Evolutionary conservation across 2,329 filamentous ascomycete genomes (phyloP).

Genomic region (Biscogniauxia marginata): DNA sequence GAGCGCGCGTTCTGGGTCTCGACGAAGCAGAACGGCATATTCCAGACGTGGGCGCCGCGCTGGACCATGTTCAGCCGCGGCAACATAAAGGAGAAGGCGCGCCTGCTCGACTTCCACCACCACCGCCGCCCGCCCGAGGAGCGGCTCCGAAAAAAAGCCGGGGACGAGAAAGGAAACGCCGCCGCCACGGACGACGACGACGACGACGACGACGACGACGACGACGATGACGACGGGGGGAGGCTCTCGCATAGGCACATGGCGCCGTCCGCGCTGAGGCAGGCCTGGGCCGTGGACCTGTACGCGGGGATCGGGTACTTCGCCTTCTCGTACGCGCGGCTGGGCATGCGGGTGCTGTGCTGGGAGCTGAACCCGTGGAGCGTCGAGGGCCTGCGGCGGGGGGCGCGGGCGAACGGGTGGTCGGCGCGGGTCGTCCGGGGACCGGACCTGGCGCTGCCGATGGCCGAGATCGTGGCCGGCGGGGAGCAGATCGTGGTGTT

Average conservation of each 20-base stretch:
- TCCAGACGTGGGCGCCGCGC: conserved; percentile 81
- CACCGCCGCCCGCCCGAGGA: conserved; percentile 8
- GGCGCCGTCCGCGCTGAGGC: conserved; percentile 7
- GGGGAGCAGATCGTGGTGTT: conserved; percentile 64
- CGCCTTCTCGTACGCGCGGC: conserved; percentile 74
- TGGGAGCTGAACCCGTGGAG: conserved; percentile 93
- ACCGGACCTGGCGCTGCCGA: conserved; percentile 36
- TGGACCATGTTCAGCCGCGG: conserved; percentile 95
- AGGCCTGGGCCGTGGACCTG: conserved; percentile 67
- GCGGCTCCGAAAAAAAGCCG: neutral
- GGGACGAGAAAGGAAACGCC: too few relatives aligned
- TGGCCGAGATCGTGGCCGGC: conserved; percentile 37
- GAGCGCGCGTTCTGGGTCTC: conserved; percentile 72
- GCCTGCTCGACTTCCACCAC: conserved; percentile 61
- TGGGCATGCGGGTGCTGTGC: conserved; percentile 72
- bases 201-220: neutral
- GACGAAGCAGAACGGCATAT: conserved; percentile 74
- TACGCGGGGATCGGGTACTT: conserved; percentile 97
- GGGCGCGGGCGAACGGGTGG: conserved; percentile 70
- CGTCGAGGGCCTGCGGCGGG: conserved; percentile 76
- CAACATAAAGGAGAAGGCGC: conserved; percentile 84
- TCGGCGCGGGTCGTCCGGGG: conserved; percentile 50
- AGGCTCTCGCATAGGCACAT: conserved; percentile 6
- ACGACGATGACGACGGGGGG: neutral
- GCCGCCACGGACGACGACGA: too few relatives aligned